Evolutionary conservation across 176 grass and related monocot species (phyloP), one percentile per base, ranked within the genome.

Genomic region (Cenchrus americanus): DNA sequence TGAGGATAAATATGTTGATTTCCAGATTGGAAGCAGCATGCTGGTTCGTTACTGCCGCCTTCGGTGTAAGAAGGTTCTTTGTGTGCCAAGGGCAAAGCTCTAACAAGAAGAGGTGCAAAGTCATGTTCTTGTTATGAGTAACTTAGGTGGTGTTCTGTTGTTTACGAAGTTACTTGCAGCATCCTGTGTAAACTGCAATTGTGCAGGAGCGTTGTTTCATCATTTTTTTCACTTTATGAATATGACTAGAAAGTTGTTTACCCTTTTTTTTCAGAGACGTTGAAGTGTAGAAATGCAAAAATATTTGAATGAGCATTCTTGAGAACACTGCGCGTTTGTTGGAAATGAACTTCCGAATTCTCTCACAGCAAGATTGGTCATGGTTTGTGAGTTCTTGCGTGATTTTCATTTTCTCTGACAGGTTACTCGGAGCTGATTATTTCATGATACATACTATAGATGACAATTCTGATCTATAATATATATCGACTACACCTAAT

Each of bases 1-100:
- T 71, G 34, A 24, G 22, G 46, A 30, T 23, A 7, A 5, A 18
- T 51, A 72, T 83, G 67, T 75, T 47, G 62, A 52, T 69, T 79
- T 13, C 42, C 61, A 75, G 43, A 62, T 75, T n/a, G 51, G n/a
- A 90, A 63, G 43, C 37, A 32, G 44, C 6, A 60, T n/a, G 44
- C 18, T 52, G 10, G 50, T 73, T 75, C 0, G 17, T 48, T 42
- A 69, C 43, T 40, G 43, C 21, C 23, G 22, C 75, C 22, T 83
- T 50, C 19, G 43, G 43, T 86, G 5, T 42, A 59, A 65, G 63
- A 48, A 3, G 12, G 66, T 34, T 73, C 26, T 14, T 58, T 73
- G 27, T 54, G 32, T 68, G 41, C 12, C 61, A 76, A 66, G 73
- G n/a, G 30, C 72, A 76, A 87, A 69, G 17, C 18, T 63, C 24